A percentile compares a stretch with the other conserved stretches of the same genome.
Conservation (phyloP, 768 basidiomycete species). For the Russula ochroleuca region DNA sequence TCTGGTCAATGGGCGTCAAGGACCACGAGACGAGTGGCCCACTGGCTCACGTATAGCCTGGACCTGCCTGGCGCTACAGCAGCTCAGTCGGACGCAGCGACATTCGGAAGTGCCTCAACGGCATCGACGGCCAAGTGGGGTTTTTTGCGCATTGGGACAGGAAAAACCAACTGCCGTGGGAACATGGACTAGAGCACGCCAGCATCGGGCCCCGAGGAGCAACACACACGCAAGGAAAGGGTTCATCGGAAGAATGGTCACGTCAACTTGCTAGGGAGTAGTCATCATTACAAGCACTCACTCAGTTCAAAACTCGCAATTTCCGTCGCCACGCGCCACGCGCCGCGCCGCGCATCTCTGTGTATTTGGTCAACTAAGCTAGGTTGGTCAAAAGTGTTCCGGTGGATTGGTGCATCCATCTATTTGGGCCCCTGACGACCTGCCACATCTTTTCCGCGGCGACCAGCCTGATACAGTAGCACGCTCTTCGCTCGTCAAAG, state of each 20-base stretch:
- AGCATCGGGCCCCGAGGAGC: slow-evolving; percentile 3
- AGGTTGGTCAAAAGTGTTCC: slow-evolving; percentile 6
- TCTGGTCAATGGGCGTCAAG: slow-evolving; percentile 3
- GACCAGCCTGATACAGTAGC: neutral
- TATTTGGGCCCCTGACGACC: neutral
- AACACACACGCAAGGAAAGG: neutral
- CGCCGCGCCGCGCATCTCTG: neutral
- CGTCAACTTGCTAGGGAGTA: neutral
- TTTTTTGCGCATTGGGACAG: neutral
- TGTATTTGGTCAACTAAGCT: neutral
- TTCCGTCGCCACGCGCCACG: neutral
- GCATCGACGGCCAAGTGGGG: neutral
- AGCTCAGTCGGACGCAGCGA: neutral
- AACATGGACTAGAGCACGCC: neutral
- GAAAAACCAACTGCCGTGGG: neutral
- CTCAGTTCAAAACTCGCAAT: neutral
- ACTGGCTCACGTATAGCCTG: slow-evolving; percentile 6
- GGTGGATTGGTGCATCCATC: slow-evolving; percentile 3
- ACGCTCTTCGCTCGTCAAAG: neutral
- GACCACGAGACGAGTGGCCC: neutral
- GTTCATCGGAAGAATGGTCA: neutral
- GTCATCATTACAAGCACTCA: slow-evolving; percentile 4
- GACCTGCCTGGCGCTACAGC: neutral
- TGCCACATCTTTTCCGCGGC: neutral
- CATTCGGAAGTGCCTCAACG: neutral